A percentile compares a stretch with the other conserved stretches of the same genome.
phyloP scores from a whole-genome alignment of 495 filamentous ascomycete species.

The Penicillium pancosmium region DNA sequence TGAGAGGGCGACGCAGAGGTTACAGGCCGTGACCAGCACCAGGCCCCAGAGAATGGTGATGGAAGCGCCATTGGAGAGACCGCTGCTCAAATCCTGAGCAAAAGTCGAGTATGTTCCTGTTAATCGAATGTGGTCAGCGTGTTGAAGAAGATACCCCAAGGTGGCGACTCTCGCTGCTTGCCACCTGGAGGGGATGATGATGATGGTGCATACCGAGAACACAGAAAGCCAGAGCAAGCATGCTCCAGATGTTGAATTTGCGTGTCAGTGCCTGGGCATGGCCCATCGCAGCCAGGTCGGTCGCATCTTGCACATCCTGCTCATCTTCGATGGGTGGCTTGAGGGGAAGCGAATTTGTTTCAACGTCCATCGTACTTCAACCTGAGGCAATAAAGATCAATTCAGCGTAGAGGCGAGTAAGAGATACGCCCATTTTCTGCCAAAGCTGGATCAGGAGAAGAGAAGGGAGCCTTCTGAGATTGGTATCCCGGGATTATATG shows the following conservation, averaged over 20 bases:
- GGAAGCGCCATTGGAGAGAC: conserved; percentile 49
- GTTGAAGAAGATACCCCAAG: not conserved
- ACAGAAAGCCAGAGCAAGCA: conserved; percentile 51
- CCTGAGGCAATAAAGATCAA: conserved; percentile 23
- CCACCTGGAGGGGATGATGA: not conserved
- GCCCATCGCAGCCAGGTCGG: conserved; percentile 53
- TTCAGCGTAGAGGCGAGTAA: conserved; percentile 17
- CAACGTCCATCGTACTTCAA: conserved; percentile 37
- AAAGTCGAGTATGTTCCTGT: conserved; percentile 50
- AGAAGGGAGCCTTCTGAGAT: not conserved
- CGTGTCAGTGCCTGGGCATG: conserved; percentile 53
- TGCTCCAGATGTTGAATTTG: conserved; percentile 53
- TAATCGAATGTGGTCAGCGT: not conserved
- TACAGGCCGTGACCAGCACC: conserved; percentile 47
- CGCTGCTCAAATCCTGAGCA: conserved; percentile 48
- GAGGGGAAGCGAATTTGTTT: conserved; percentile 30
- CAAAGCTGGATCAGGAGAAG: not conserved
- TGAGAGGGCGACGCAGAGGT: conserved; percentile 51
- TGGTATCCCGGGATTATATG: conserved; percentile 19
- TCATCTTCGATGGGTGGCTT: conserved; percentile 39
- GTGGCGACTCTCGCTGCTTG: not conserved
- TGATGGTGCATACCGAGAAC: conserved; percentile 38
- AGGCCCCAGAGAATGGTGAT: conserved; percentile 55
- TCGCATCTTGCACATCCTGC: conserved; percentile 50
- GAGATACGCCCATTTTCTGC: conserved; percentile 31